A percentile compares a stretch with the other conserved stretches of the same genome.
Conservation (phyloP, 2,329 filamentous ascomycete genomes). For the Sporothrix euskadiensis region DNA sequence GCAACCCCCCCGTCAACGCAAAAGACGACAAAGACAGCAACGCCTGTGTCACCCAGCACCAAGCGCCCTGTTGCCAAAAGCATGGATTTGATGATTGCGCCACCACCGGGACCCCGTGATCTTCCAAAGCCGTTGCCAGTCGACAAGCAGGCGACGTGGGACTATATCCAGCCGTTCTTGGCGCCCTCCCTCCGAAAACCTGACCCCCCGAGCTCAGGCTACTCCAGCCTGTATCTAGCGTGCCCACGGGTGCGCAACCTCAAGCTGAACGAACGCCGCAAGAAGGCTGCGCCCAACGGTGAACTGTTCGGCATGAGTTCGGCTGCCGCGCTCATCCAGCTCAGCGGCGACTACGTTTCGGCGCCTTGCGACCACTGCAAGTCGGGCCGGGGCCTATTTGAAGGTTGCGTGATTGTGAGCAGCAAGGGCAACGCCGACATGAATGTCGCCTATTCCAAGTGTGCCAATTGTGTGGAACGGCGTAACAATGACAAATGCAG, state of each 20-base stretch:
- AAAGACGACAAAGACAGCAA: too few species aligned
- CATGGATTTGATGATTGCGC: neutral
- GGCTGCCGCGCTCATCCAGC: slow-evolving; percentile 38
- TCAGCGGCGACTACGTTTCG: slow-evolving; percentile 37
- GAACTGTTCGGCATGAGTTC: slow-evolving; percentile 34
- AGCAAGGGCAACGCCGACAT: slow-evolving; percentile 24
- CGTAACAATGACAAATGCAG: slow-evolving; percentile 34
- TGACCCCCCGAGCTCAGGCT: slow-evolving; percentile 30
- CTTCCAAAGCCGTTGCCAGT: slow-evolving; percentile 1
- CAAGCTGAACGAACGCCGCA: slow-evolving; percentile 37
- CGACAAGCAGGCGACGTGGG: slow-evolving; percentile 34
- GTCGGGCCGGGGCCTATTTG: slow-evolving; percentile 36
- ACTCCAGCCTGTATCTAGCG: slow-evolving; percentile 34
- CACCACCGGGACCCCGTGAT: neutral
- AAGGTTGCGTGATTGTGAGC: slow-evolving; percentile 37
- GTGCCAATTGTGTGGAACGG: slow-evolving; percentile 39
- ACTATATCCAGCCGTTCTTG: slow-evolving; percentile 36
- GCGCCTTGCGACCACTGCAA: slow-evolving; percentile 36
- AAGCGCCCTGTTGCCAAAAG: neutral
- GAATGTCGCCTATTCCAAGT: slow-evolving; percentile 32
- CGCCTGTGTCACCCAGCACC: neutral
- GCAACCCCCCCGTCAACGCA: neutral
- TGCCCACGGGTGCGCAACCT: slow-evolving; percentile 37
- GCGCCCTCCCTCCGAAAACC: slow-evolving; percentile 22
- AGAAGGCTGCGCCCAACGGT: slow-evolving; percentile 34